Evolutionary conservation across 768 basidiomycete genomes (phyloP), one percentile per base, ranked within the genome.

Genomic region (Hemileccinum impolitum): DNA sequence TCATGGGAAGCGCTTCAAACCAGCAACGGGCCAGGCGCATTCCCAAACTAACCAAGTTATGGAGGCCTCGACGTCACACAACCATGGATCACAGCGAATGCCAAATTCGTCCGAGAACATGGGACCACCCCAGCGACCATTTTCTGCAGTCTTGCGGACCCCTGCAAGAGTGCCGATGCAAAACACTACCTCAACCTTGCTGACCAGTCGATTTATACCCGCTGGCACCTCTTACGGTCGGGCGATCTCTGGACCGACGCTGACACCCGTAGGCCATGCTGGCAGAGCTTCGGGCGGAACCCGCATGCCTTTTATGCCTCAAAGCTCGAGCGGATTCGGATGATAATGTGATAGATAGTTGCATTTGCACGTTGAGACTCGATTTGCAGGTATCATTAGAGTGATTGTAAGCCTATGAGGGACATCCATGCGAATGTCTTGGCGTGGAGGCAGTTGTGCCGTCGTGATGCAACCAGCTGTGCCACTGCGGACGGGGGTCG

Each of bases 281-380:
- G 43, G 45, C 18, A 57, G 47, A 35, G 53, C 62, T 30, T 64
- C 68, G 18, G 63, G 68, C 36, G 69, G 67, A 45, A 82, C 85
- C 50, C 74, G 82, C 57, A 69, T 72, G 52, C 78, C 81, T 36
- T 85, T 85, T 61, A 59, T 77, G 32, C 73, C 72, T 25, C 68
- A 70, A 21, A 45, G 55, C 34, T 51, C 66, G 32, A 65, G 59
- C 23, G 64, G 62, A 36, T 66, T 70, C 51, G 61, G 67, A 38
- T 71, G 55, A 62, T 50, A 42, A 32, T 17, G 8, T 30, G 28
- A 10, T 45, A 12, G 15, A 15, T 60, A 53, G 15, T 50, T 49
- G 43, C 14, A 21, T 37, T 43, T 46, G 25, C 46, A 19, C 17
- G 12, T n/a, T n/a, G n/a, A n/a, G n/a, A n/a, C n/a, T n/a, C n/a